phyloP scores from a whole-genome alignment of 2,329 filamentous ascomycete genomes.

The Alternaria metachromatica region DNA sequence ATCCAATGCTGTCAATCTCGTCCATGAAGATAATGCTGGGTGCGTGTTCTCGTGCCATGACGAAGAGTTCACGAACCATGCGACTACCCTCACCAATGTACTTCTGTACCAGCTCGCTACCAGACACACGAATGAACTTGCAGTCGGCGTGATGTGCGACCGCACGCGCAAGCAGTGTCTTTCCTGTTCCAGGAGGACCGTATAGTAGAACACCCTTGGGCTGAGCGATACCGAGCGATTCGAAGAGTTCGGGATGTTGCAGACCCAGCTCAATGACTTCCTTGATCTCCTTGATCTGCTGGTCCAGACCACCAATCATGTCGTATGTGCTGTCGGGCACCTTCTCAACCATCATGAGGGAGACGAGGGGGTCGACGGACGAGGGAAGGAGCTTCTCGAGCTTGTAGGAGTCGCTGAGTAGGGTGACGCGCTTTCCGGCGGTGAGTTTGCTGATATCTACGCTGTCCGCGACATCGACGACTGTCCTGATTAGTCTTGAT shows the following conservation, averaged over 20 bases:
- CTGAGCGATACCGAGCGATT: slow-evolving; percentile 97
- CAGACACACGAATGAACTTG: slow-evolving; percentile 97
- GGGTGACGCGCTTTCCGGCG: slow-evolving; percentile 93
- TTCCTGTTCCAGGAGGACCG: slow-evolving; percentile 94
- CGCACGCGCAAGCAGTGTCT: slow-evolving; percentile 92
- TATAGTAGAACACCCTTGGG: slow-evolving; percentile 97
- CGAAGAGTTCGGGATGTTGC: slow-evolving; percentile 98
- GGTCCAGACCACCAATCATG: slow-evolving; percentile 98
- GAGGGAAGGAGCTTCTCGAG: slow-evolving; percentile 98
- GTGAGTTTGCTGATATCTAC: slow-evolving; percentile 97
- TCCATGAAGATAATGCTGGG: slow-evolving; percentile 99
- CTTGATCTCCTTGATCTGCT: slow-evolving; percentile 99
- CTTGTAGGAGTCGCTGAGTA: slow-evolving; percentile 97
- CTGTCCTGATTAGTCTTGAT: slow-evolving; percentile 56
- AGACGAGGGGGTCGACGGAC: slow-evolving; percentile 96
- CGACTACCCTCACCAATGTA: slow-evolving; percentile 98
- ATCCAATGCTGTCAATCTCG: slow-evolving; percentile 98
- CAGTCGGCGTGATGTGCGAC: slow-evolving; percentile 98
- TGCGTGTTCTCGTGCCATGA: slow-evolving; percentile 98
- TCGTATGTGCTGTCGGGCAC: slow-evolving; percentile 99
- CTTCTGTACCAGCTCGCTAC: slow-evolving; percentile 96
- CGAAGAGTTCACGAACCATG: slow-evolving; percentile 98
- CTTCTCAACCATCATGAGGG: slow-evolving; percentile 99
- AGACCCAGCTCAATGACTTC: slow-evolving; percentile 98
- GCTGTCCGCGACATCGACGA: slow-evolving; percentile 92